Base-by-base conservation (phyloP, 371 early-diverging fungal genomes). In the Nematocida sp. region DNA sequence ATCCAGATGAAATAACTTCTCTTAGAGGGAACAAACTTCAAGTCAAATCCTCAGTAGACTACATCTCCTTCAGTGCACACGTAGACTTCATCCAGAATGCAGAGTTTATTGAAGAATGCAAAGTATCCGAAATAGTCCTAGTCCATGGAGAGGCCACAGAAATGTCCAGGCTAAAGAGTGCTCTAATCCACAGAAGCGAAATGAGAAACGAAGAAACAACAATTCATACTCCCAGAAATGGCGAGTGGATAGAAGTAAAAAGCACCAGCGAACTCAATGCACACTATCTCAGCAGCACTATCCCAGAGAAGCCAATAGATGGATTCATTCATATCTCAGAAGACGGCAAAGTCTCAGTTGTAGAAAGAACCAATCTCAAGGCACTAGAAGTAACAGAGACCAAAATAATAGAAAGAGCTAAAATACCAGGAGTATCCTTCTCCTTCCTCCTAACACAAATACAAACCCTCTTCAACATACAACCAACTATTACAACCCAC, bases 141-240 rank as follows among this genome's bases (percentile, higher is more conserved):
- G 99, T 99, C 0, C 99, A 99, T 63, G 99, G 99, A 60, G 99
- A 97, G 81, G 86, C 89, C 15, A 95, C 93, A 80, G 91, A 92
- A 32, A 99, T 99, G 99, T 87, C 86, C n/a, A 86, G 96, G 54
- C 84, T 99, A 70, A 88, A 89, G 70, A 88, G 90, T 60, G 94
- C 95, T 0, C 80, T 99, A 27, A 85, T 87, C 76, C 89, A 89
- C 82, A 86, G 86, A 78, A 92, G 89, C 80, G 85, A 87, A 19
- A 91, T 91, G 75, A 84, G 86, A 13, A 85, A 91, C 64, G 87
- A 90, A 53, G 86, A 88, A 38, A 86, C 94, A 66, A 85, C 88
- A 45, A 89, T 84, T 25, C 89, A 88, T 78, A 89, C 95, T 1
- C 96, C 97, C 5, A 87, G 86, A 77, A 96, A 97, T 82, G 90